phyloP scores from a whole-genome alignment of 1,139 yeast species.

The Suhomyces panamericanus region DNA sequence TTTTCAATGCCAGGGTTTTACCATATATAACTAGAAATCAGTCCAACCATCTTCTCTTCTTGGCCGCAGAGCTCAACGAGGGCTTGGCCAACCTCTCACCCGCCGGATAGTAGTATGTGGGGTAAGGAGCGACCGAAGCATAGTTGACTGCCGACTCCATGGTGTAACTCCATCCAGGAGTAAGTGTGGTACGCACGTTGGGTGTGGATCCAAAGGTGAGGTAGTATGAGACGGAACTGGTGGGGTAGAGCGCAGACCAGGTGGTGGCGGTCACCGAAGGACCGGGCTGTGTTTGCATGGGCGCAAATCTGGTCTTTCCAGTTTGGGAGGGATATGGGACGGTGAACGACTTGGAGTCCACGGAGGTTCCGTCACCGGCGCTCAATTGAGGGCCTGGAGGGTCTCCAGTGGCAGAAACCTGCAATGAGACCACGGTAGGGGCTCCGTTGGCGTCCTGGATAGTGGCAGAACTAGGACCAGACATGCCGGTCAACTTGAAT shows the following conservation, averaged over 20 bases:
- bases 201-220: slow-evolving; percentile 45
- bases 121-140: slow-evolving; percentile 69
- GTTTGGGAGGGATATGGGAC: slow-evolving; percentile 75
- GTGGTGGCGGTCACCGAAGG: slow-evolving; percentile 62
- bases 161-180: slow-evolving; percentile 83
- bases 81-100: slow-evolving; percentile 42
- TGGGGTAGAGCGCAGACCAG: slow-evolving; percentile 63
- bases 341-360: slow-evolving; percentile 36
- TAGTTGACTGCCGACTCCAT: slow-evolving; percentile 62
- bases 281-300: slow-evolving; percentile 89
- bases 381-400: slow-evolving; percentile 47
- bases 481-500: slow-evolving; percentile 67
- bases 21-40: neutral
- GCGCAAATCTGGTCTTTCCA: slow-evolving; percentile 74
- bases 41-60: slow-evolving; percentile 40
- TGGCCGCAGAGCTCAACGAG: slow-evolving; percentile 37
- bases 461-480: slow-evolving; percentile 50
- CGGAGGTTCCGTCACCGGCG: slow-evolving; percentile 26
- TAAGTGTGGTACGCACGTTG: slow-evolving; percentile 57
- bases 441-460: slow-evolving; percentile 14
- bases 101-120: slow-evolving; percentile 51
- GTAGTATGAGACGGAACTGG: slow-evolving; percentile 62
- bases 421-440: slow-evolving; percentile 9
- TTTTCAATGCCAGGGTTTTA: neutral
- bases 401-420: slow-evolving; percentile 30